Evolutionary conservation across 2,329 filamentous ascomycete species (phyloP).

Genomic region (Calonectria hawksworthii): DNA sequence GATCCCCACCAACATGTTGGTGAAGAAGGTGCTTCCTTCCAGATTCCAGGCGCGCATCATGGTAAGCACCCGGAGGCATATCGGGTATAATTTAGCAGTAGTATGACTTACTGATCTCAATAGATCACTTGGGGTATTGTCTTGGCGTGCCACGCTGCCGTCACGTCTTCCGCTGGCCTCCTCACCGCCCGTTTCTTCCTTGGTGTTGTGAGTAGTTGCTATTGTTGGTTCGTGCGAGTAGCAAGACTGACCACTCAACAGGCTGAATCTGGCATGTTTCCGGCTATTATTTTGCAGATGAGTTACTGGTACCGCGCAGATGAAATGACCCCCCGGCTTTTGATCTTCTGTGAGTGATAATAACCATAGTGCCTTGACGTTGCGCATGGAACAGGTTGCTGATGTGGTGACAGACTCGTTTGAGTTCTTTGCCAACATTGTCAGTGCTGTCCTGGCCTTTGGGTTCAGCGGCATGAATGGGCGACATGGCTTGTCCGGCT

Average conservation of each 20-base stretch:
- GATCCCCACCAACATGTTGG: not conserved
- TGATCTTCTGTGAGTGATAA: not conserved
- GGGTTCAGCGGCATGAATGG: not conserved
- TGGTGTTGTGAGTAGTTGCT: not conserved
- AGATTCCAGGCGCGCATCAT: not conserved
- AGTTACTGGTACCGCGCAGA: not conserved
- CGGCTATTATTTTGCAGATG: not conserved
- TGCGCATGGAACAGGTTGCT: not conserved
- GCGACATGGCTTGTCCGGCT: not conserved
- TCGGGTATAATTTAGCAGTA: not conserved
- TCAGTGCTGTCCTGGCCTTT: not conserved
- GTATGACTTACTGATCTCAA: not conserved
- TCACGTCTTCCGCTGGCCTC: not conserved
- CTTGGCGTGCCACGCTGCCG: not conserved
- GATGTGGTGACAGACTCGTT: not conserved
- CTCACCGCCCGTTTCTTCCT: conserved; percentile 1
- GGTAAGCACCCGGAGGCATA: not conserved
- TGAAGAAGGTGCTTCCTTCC: conserved; percentile 1
- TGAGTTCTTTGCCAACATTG: conserved; percentile 3
- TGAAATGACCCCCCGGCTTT: not conserved
- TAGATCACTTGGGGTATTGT: not conserved
- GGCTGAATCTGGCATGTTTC: not conserved
- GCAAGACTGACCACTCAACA: not conserved
- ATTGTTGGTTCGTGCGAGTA: not conserved
- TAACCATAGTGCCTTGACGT: not conserved